Percentiles rank a stretch among this genome's conserved stretches.
Conservation (phyloP, 2,329 filamentous ascomycete genomes). For the Aspergillus glaucus region DNA sequence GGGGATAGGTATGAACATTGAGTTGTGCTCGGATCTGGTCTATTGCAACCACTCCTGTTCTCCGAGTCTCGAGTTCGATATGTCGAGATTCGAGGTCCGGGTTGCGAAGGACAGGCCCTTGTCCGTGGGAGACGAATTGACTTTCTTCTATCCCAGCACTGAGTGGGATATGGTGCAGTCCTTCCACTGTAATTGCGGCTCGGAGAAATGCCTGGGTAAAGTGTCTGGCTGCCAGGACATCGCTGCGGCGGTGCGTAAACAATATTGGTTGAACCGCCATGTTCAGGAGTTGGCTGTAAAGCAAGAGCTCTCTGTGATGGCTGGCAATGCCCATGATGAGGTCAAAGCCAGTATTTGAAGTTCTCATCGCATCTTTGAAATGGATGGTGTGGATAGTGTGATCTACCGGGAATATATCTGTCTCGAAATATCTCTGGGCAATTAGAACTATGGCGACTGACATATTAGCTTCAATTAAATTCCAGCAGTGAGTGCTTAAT, state of each 20-base stretch:
- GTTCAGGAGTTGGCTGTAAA: slow-evolving; percentile 22
- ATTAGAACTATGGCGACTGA: too few species aligned
- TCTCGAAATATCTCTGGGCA: too few species aligned
- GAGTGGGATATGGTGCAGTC: slow-evolving; percentile 45
- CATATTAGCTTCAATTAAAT: too few species aligned
- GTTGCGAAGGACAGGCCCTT: slow-evolving; percentile 34
- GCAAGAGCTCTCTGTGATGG: too few species aligned
- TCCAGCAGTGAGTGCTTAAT: too few species aligned
- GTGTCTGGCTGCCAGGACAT: slow-evolving; percentile 38
- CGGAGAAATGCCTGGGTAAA: slow-evolving; percentile 31
- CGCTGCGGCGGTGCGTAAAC: slow-evolving; percentile 22
- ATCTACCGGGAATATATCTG: too few species aligned
- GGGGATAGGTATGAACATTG: slow-evolving; percentile 45
- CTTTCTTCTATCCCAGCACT: slow-evolving; percentile 46
- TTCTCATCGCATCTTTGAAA: too few species aligned
- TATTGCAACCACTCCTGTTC: slow-evolving; percentile 53
- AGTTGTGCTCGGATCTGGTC: slow-evolving; percentile 51
- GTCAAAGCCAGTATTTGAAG: too few species aligned
- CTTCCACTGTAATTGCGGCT: slow-evolving; percentile 41
- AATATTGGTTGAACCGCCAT: slow-evolving; percentile 41
- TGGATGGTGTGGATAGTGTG: too few species aligned
- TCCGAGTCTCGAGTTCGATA: slow-evolving; percentile 50
- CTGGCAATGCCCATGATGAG: too few species aligned
- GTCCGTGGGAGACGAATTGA: slow-evolving; percentile 37
- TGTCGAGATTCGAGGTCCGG: slow-evolving; percentile 36